Evolutionary conservation across 306 rosid species (phyloP), one percentile per base, ranked within the genome.

Genomic region (Citrullus mucosospermus): DNA sequence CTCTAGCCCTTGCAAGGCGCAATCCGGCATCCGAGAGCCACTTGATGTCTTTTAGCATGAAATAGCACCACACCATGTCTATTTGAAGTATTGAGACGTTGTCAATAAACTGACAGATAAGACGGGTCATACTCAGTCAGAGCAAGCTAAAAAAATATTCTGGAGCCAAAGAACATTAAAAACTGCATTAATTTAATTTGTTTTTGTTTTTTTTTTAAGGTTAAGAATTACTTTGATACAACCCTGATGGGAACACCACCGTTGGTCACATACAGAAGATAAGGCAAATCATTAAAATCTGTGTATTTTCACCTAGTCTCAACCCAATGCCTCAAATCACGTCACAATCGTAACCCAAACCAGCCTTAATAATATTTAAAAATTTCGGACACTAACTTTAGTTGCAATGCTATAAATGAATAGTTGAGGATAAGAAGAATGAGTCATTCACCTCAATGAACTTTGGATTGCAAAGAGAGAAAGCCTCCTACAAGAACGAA

Each of bases 11-110:
- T 77, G 88, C 91, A 85, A 95, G 96, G 83, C 96, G 95, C 60
- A 82, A 65, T 78, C 93, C 95, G 2, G 98, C 98, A 80, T 87
- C 96, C 4, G 96, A 86, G 81, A 95, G 89, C 91, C 93, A 87
- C 80, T 83, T 86, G 43, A 95, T 88, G 80, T 95, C 97, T 85
- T 86, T 88, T 57, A 92, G 88, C 98, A 95, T 95, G 85, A 95
- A 92, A 85, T 95, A 95, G 92, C 98, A 95, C 98, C 98, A 95
- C 41, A 92, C 98, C 90, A 91, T 95, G 91, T 95, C 97, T 78
- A 91, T 85, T 92, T 92, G 98, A 65, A 95, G 90, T 80, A 92
- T 95, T 32, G 98, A 89, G 78, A 92, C 93, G 85, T 92, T 95
- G 85, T 92, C 98, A 69, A 95, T 78, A 81, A 89, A 85, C 98